Base-by-base conservation (phyloP, 495 filamentous ascomycete species). In the Penicillium samsonianum region DNA sequence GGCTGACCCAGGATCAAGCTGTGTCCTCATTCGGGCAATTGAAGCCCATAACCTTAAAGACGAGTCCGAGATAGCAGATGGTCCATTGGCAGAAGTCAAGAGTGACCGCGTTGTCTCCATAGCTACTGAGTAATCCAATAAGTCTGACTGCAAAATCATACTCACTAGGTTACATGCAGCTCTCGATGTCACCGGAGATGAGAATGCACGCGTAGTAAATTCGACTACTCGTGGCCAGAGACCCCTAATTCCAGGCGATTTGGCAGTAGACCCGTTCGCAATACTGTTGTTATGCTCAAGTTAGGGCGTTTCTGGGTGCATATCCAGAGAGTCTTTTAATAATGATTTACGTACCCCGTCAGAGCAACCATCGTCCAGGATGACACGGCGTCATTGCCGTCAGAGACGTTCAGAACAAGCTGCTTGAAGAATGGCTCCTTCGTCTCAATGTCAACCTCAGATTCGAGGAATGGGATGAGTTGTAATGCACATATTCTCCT, bases 211-310 rank as follows among this genome's bases (percentile, higher is more conserved):
- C 41, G 81, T 81, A 28, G 87, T 82, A 10, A 90, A 72, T 53
- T 91, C 86, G 88, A 91, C 95, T 37, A 84, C 77, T 57, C 87
- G 83, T 35, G 82, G 77, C 93, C 92, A 97, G 30, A 73, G 60
- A 12, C 42, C 40, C 50, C 62, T 72, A 7, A 86, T 41, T 11
- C 55, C 55, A 8, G 67, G 42, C 10, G 53, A 54, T 31, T 64
- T 57, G 30, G 73, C 72, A 63, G 62, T 51, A 7, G 62, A 41
- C 19, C 63, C 65, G 16, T 53, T 63, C 3, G 67, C 71, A 50
- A 78, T 65, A 53, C 77, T 79, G 50, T 58, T 26, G 40, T 7
- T 48, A 50, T 50, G 22, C 23, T 19, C 23, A 10, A 19, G 25
- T 59, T 56, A 62, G 52, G 45, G 10, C n/a, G 9, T 30, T 31